Evolutionary conservation across 805 yeast species (phyloP), one percentile per base, ranked within the genome.

Genomic region (Scheffersomyces amazonensis): DNA sequence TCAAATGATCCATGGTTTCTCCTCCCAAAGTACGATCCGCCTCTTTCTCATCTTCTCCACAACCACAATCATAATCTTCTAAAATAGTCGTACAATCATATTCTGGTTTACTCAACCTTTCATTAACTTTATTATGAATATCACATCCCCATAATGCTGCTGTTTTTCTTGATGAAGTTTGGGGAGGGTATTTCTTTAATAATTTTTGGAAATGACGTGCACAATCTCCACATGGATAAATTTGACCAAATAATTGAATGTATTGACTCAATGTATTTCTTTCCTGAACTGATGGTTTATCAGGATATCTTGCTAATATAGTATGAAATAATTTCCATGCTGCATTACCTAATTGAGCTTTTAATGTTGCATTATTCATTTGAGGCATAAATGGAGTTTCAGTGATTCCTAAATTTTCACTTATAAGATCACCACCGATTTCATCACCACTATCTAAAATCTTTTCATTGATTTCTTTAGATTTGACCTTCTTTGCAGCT

Each of bases 71-170:
- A 60, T 93, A 93, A 61, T 87, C 93, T 49, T 88, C 96, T 37
- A 87, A 66, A 39, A 93, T 84, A 6, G 75, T 78, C 2, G 87
- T 72, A 58, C 99, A 93, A 58, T 93, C 97, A 58, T 88, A 93
- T 13, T 71, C 68, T 1, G 74, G 77, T 50, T 90, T 87, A 4
- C 70, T 71, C 31, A 90, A 69, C 36, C 83, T 67, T 37, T 76
- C 77, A 59, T 91, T 91, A 24, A 90, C 97, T 53, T 80, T 73
- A 58, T 91, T 90, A 64, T 90, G 98, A 4, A 90, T 71, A 53
- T 83, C 83, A 56, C 99, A 93, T 1, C 99, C 99, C 99, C 99
- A 93, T 47, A 87, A 65, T 0, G 96, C 88, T 1, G 99, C 98
- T 3, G 78, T 75, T 44, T 80, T 79, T 41, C 96, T 72, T 16